Evolutionary conservation across 2,329 filamentous ascomycete genomes (phyloP).

Genomic region (Xylariaceae sp.): DNA sequence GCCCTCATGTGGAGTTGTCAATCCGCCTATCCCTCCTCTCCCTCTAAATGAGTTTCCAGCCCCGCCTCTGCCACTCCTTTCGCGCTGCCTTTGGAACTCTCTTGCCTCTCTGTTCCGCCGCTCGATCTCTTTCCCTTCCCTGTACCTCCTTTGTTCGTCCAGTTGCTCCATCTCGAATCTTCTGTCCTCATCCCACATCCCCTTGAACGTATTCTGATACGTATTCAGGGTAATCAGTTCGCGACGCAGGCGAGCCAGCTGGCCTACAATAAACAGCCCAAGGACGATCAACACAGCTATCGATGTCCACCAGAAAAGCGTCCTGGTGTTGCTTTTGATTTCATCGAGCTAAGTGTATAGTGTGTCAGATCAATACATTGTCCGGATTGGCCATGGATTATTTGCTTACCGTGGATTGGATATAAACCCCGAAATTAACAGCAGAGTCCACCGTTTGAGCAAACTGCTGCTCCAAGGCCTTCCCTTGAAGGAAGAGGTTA

Average conservation of each 20-base stretch:
- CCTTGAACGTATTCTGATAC: conserved; percentile 24
- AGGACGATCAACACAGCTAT: conserved; percentile 17
- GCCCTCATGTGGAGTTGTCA: too few relatives aligned
- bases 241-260: conserved; percentile 18
- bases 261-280: conserved; percentile 24
- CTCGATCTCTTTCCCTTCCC: neutral
- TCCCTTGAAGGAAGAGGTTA: neutral
- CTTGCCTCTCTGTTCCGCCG: too few relatives aligned
- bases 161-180: conserved; percentile 3
- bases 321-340: conserved; percentile 24
- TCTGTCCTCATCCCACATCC: conserved; percentile 31
- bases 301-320: conserved; percentile 30
- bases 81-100: too few relatives aligned
- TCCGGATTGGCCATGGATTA: neutral
- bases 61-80: too few relatives aligned
- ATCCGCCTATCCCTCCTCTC: too few relatives aligned
- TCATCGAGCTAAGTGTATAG: conserved; percentile 16
- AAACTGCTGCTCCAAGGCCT: neutral
- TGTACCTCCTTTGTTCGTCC: conserved; percentile 7
- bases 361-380: neutral
- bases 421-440: neutral
- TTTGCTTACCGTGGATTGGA: neutral
- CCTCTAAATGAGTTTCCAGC: too few relatives aligned
- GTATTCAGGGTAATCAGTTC: conserved; percentile 21
- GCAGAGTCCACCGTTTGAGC: neutral